Conservation (phyloP, 202 grass and related monocot species). For the Brachypodium distachyon region DNA sequence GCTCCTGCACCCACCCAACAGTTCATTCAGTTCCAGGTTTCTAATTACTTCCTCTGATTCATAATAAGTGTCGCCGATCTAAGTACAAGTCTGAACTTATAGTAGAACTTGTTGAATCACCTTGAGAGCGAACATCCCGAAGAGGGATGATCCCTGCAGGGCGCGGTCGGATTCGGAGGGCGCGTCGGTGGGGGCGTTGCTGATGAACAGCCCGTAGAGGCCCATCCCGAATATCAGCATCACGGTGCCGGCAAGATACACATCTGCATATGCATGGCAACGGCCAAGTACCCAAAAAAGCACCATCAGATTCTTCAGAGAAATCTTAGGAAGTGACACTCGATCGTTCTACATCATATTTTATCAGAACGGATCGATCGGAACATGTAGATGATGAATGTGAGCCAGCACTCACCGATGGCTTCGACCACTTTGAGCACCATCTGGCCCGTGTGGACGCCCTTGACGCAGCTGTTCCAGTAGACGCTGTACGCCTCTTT, state of each 20-base stretch:
- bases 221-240: conserved; percentile 98
- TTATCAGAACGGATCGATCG: too few relatives aligned
- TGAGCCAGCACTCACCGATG: conserved; percentile 56
- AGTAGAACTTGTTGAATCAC: not conserved
- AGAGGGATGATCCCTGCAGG: conserved; percentile 68
- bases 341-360: too few relatives aligned
- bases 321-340: not conserved
- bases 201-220: conserved; percentile 88
- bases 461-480: conserved; percentile 68
- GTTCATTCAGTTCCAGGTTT: not conserved
- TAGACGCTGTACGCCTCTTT: conserved; percentile 82
- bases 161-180: conserved; percentile 51
- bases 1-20: conserved; percentile 32
- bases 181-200: conserved; percentile 40
- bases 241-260: conserved; percentile 91
- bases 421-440: conserved; percentile 92
- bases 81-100: not conserved
- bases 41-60: too few relatives aligned
- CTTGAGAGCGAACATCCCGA: conserved; percentile 99
- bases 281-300: too few relatives aligned
- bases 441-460: conserved; percentile 87
- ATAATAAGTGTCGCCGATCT: too few relatives aligned
- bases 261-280: conserved; percentile 53
- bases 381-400: too few relatives aligned
- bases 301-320: too few relatives aligned